Evolutionary conservation across 371 early-diverging fungal species (phyloP).

Genomic region (Saksenaea vasiformis): DNA sequence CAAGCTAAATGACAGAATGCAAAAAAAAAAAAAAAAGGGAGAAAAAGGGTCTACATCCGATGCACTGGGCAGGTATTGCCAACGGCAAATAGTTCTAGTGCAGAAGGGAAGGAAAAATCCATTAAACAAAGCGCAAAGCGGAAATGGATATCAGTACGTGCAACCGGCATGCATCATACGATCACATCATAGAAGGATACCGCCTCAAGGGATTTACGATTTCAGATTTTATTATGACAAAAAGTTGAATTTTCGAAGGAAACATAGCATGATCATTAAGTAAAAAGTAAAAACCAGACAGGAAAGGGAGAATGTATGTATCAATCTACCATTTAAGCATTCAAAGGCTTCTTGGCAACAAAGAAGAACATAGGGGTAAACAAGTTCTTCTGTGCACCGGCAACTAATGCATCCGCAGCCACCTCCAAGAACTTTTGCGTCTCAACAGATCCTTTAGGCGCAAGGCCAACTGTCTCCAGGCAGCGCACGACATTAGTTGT

Average conservation of each 20-base stretch:
- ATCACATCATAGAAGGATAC: background rate
- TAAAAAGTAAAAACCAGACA: constrained; percentile 1
- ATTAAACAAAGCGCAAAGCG: background rate
- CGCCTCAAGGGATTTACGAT: background rate
- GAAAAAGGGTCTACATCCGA: too few relatives aligned
- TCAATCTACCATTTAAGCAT: constrained; percentile 3
- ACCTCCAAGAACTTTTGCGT: constrained; percentile 77
- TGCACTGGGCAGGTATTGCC: too few relatives aligned
- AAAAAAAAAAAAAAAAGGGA: too few relatives aligned
- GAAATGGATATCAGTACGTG: background rate
- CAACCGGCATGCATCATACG: background rate
- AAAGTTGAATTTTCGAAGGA: background rate
- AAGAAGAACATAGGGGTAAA: constrained; percentile 96
- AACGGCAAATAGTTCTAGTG: too few relatives aligned
- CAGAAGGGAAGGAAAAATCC: too few relatives aligned
- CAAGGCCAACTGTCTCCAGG: constrained; percentile 79
- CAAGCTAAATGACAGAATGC: too few relatives aligned
- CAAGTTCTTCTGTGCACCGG: constrained; percentile 73
- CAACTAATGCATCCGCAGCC: constrained; percentile 80
- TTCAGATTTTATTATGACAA: background rate
- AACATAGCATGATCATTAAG: constrained; percentile 2
- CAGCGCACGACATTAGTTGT: constrained; percentile 67
- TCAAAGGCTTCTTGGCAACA: constrained; percentile 81
- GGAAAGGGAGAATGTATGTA: background rate
- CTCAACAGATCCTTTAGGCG: constrained; percentile 82